Evolutionary conservation across 148 eudicot species (phyloP).

Genomic region (Hydrangea macrophylla): DNA sequence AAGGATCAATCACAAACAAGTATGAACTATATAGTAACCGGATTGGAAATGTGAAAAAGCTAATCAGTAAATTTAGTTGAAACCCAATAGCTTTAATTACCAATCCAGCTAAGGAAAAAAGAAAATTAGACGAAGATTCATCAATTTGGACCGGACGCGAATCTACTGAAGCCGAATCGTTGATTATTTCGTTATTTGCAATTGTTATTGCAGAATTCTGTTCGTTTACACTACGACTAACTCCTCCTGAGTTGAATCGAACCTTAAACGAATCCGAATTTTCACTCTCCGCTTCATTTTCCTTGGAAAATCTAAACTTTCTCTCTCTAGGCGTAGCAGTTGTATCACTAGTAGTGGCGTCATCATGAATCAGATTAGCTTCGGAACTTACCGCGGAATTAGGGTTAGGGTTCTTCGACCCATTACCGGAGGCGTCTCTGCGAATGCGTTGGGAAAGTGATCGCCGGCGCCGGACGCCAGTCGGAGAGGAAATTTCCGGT

Average conservation of each 20-base stretch:
- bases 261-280: slow-evolving; percentile 14
- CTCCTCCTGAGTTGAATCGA: slow-evolving; percentile 8
- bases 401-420: neutral
- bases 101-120: slow-evolving; percentile 39
- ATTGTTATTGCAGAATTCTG: slow-evolving; percentile 23
- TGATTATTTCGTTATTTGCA: slow-evolving; percentile 4
- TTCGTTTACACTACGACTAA: neutral
- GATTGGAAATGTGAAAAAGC: slow-evolving; percentile 49
- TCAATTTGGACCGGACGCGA: slow-evolving; percentile 18
- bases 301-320: slow-evolving; percentile 11
- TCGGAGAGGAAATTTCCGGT: slow-evolving; percentile 7
- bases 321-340: slow-evolving; percentile 2
- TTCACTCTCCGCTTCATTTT: slow-evolving; percentile 1
- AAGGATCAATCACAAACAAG: slow-evolving; percentile 45
- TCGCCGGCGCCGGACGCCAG: slow-evolving; percentile 39
- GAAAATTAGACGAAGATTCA: slow-evolving; percentile 24
- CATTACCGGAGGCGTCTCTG: neutral
- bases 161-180: slow-evolving; percentile 9
- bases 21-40: slow-evolving; percentile 35
- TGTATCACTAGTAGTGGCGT: too few species aligned
- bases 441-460: slow-evolving; percentile 12
- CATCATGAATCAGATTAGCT: too few species aligned
- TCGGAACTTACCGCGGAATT: slow-evolving; percentile 10
- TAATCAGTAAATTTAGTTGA: slow-evolving; percentile 51
- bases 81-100: slow-evolving; percentile 53